Percentiles rank a stretch among this genome's conserved stretches.
These are phyloP conservation scores for Pyrenochaeta sp. DNA, from an alignment of 2,329 filamentous ascomycete genomes.

Conservation along the genomic window DNA sequence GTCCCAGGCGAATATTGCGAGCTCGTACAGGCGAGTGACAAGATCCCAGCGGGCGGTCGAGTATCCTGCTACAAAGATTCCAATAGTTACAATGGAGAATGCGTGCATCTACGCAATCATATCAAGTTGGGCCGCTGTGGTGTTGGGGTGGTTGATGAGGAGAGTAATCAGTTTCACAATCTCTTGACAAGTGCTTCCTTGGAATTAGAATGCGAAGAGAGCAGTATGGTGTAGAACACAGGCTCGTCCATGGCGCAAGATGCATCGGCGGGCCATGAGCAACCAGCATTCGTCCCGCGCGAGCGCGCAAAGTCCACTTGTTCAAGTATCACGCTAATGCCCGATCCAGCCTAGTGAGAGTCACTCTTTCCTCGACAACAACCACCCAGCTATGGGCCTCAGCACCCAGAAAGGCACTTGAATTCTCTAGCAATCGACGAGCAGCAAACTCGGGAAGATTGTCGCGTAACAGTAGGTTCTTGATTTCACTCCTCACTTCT, in stretches of 20 bases:
- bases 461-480: conserved; percentile 4
- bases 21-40: conserved; percentile 94
- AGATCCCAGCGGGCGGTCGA: conserved; percentile 99
- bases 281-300: conserved; percentile 9
- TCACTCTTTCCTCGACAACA: conserved; percentile 8
- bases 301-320: conserved; percentile 13
- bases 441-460: neutral
- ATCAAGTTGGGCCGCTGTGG: conserved; percentile 21
- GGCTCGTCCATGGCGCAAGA: conserved; percentile 24
- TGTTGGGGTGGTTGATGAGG: neutral
- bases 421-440: neutral
- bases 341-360: conserved; percentile 2
- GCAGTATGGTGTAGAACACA: neutral
- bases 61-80: conserved; percentile 99
- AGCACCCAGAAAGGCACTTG: neutral
- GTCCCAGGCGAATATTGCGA: conserved; percentile 97
- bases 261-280: conserved; percentile 7
- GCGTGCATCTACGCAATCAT: conserved; percentile 80
- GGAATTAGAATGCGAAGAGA: neutral
- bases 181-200: neutral
- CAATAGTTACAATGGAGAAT: conserved; percentile 93
- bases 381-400: neutral
- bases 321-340: conserved; percentile 8
- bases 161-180: conserved; percentile 1
- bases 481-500: neutral